phyloP scores from a whole-genome alignment of 306 rosid species.

The Quercus bicolor region DNA sequence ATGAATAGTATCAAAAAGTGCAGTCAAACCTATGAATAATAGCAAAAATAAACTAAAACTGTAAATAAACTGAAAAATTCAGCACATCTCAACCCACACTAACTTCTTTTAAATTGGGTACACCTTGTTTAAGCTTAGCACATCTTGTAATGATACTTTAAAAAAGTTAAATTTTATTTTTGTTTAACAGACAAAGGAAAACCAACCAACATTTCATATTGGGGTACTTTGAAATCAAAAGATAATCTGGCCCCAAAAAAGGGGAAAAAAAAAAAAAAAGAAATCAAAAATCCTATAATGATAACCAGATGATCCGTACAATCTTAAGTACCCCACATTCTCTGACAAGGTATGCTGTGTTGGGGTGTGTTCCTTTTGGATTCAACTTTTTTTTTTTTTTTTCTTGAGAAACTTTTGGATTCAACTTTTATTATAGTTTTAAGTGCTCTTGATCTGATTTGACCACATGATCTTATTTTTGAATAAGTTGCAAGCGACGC shows the following conservation, averaged over 20 bases:
- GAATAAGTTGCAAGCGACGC: neutral
- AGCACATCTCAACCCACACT: too few species aligned
- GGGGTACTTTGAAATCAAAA: too few species aligned
- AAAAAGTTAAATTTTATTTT: too few species aligned
- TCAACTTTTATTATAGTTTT: neutral
- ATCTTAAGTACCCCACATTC: constrained; percentile 42
- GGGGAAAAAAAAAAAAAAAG: neutral
- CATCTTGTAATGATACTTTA: too few species aligned
- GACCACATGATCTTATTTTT: constrained; percentile 8
- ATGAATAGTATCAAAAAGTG: too few species aligned
- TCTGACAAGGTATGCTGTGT: constrained; percentile 37
- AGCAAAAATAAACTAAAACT: too few species aligned
- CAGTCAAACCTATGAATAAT: fast-evolving
- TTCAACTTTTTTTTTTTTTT: neutral
- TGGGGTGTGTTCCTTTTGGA: neutral
- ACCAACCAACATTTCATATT: too few species aligned
- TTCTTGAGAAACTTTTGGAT: neutral
- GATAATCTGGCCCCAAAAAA: too few species aligned
- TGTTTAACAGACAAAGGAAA: too few species aligned
- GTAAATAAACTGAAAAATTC: too few species aligned
- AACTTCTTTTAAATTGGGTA: too few species aligned
- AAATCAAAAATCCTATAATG: neutral
- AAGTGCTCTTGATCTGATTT: constrained; percentile 7
- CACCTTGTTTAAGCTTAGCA: too few species aligned
- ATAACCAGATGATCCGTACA: constrained; percentile 36